Percentiles rank a stretch among this genome's conserved stretches.
Evolutionary conservation across 176 grass and related monocot genomes (phyloP).

Genomic region (Eleusine indica): DNA sequence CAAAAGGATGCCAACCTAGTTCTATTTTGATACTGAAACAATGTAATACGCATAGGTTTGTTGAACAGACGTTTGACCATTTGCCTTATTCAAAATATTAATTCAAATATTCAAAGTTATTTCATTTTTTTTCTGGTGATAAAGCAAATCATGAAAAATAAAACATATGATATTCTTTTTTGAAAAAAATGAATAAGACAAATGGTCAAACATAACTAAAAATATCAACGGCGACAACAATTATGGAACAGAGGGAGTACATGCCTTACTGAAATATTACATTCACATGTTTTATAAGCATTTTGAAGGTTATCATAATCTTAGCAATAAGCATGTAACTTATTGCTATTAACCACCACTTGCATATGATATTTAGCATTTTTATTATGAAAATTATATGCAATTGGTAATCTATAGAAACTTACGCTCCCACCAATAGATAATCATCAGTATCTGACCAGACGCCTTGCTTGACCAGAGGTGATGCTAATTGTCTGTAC

Average conservation of each 20-base stretch:
- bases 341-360: not conserved
- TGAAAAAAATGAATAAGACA: too few species aligned
- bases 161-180: too few species aligned
- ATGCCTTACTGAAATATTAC: slow-evolving; percentile 9
- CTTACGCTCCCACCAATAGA: slow-evolving; percentile 69
- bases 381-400: slow-evolving; percentile 19
- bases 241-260: too few species aligned
- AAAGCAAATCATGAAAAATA: too few species aligned
- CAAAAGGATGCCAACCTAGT: not conserved
- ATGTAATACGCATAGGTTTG: not conserved
- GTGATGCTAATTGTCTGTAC: slow-evolving; percentile 67
- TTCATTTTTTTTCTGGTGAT: too few species aligned
- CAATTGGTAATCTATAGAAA: slow-evolving; percentile 7
- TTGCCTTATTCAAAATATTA: too few species aligned
- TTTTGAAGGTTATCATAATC: not conserved
- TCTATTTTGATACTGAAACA: not conserved
- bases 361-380: slow-evolving; percentile 23
- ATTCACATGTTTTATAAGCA: slow-evolving; percentile 1
- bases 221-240: too few species aligned
- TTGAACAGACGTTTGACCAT: not conserved
- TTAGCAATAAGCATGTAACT: not conserved
- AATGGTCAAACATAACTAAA: too few species aligned
- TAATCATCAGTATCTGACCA: slow-evolving; percentile 81
- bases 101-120: too few species aligned
- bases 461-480: slow-evolving; percentile 58